These are phyloP conservation scores for Cephaloascus albidus DNA, from an alignment of 805 yeast genomes.

Conservation along the genomic window DNA sequence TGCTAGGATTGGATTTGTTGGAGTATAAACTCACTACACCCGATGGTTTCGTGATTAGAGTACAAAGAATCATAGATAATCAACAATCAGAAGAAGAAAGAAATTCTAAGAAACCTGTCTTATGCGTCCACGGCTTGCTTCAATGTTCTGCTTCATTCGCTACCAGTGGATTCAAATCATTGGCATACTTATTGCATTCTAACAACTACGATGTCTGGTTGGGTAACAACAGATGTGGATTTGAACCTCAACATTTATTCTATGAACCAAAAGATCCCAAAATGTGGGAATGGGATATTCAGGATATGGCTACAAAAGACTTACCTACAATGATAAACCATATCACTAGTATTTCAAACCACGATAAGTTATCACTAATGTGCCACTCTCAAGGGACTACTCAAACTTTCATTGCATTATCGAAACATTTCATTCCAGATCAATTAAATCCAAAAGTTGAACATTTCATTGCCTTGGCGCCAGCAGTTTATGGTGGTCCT, in stretches of 20 bases:
- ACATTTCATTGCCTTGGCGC: conserved; percentile 71
- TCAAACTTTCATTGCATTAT: conserved; percentile 65
- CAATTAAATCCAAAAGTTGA: conserved; percentile 45
- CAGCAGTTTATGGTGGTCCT: conserved; percentile 86
- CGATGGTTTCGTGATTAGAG: conserved; percentile 69
- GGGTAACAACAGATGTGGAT: conserved; percentile 87
- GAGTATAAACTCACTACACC: conserved; percentile 56
- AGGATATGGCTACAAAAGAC: conserved; percentile 75
- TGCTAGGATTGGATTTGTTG: conserved; percentile 50
- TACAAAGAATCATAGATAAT: conserved; percentile 56
- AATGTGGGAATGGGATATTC: conserved; percentile 93
- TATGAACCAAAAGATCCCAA: conserved; percentile 30
- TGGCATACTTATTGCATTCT: conserved; percentile 47
- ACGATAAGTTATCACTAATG: conserved; percentile 44
- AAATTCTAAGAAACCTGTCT: conserved; percentile 44
- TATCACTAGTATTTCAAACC: conserved; percentile 35
- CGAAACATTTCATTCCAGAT: conserved; percentile 22
- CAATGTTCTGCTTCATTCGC: conserved; percentile 84
- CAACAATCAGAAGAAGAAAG: conserved; percentile 19
- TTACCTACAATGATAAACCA: conserved; percentile 62
- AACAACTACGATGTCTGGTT: conserved; percentile 82
- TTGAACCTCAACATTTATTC: conserved; percentile 55
- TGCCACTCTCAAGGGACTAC: conserved; percentile 96
- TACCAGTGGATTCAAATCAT: conserved; percentile 71
- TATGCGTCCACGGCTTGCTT: conserved; percentile 77